A percentile compares a stretch with the other conserved stretches of the same genome.
Conservation (phyloP, 345 rosid genomes). For the Raphanus raphanistrum region DNA sequence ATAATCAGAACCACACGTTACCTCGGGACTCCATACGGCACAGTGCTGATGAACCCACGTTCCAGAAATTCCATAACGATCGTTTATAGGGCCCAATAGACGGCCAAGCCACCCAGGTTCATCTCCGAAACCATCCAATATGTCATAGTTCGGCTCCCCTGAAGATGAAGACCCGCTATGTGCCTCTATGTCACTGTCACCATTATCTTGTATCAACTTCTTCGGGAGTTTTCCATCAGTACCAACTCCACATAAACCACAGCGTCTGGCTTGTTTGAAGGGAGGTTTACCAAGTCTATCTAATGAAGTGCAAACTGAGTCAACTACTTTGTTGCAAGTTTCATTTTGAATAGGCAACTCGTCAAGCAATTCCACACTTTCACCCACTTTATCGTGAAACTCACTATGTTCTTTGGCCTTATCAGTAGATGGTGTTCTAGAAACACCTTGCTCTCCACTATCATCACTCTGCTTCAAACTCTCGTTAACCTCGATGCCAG, state of each 20-base stretch:
- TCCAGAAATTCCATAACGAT: slow-evolving; percentile 94
- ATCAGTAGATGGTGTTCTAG: slow-evolving; percentile 29
- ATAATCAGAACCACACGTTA: slow-evolving; percentile 32
- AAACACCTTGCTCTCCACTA: slow-evolving; percentile 28
- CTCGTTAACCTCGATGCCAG: slow-evolving; percentile 31
- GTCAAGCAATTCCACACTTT: slow-evolving; percentile 36
- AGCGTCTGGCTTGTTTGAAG: slow-evolving; percentile 76
- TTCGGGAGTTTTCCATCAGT: slow-evolving; percentile 93
- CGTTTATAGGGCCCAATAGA: slow-evolving; percentile 89
- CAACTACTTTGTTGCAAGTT: slow-evolving; percentile 35
- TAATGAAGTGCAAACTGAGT: slow-evolving; percentile 36
- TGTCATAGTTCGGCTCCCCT: slow-evolving; percentile 78
- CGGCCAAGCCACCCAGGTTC: slow-evolving; percentile 97
- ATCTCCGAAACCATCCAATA: slow-evolving; percentile 95
- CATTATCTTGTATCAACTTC: slow-evolving; percentile 62
- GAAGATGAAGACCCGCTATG: slow-evolving; percentile 84
- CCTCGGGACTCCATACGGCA: slow-evolving; percentile 99
- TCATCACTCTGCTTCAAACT: slow-evolving; percentile 33
- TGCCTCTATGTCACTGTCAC: slow-evolving; percentile 76
- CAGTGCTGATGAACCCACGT: slow-evolving; percentile 99
- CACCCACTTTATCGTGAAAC: slow-evolving; percentile 34
- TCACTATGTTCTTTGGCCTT: slow-evolving; percentile 17
- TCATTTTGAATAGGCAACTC: slow-evolving; percentile 45
- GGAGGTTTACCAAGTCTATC: slow-evolving; percentile 45
- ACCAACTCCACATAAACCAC: slow-evolving; percentile 95